Base-by-base conservation (phyloP, 2,329 filamentous ascomycete genomes). In the Verticillium albo-atrum region DNA sequence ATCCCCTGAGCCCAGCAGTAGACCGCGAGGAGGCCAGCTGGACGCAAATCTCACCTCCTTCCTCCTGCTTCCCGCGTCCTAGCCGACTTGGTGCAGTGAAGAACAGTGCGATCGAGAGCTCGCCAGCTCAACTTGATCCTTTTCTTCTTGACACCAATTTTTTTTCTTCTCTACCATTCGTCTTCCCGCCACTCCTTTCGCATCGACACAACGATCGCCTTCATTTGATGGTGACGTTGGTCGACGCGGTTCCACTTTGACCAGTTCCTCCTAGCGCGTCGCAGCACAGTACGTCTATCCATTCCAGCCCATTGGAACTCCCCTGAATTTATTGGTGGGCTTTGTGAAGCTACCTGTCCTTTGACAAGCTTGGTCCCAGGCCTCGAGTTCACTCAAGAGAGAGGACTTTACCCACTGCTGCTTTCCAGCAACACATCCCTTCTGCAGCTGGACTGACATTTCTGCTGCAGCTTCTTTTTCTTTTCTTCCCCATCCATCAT, bases 401-500 rank as follows among this genome's bases (percentile, higher is more conserved):
- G 37, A 20, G n/a, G 37, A 47, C 42, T 47, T 23, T 9, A 12
- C 20, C 42, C 54, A 37, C 47, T 32, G 26, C 10, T 52, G 56
- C 42, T 23, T n/a, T 37, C 34, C 14, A 51, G 25, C 51, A 28
- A 17, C 25, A 28, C 27, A 27, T 53, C 23, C 4, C 1, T 34
- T 55, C 32, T 55, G 23, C 30, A 42, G 54, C 54, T 55, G 54
- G 54, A 50, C 55, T 57, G 35, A 57, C 25, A 47, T 30, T 32
- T 32, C 30, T 35, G 20, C 54, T 23, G 42, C 55, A 55, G n/a
- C 42, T 58, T 55, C 55, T 28, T 32, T 61, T 58, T 58, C 50
- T 34, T 55, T 54, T 59, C 56, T 55, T 58, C 28, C 62, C 66
- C 55, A 25, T 26, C 67, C 70, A 73, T 62, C 71, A 82, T 82